Conservation (phyloP, 2,329 filamentous ascomycete species). For the Periconia sp. region DNA sequence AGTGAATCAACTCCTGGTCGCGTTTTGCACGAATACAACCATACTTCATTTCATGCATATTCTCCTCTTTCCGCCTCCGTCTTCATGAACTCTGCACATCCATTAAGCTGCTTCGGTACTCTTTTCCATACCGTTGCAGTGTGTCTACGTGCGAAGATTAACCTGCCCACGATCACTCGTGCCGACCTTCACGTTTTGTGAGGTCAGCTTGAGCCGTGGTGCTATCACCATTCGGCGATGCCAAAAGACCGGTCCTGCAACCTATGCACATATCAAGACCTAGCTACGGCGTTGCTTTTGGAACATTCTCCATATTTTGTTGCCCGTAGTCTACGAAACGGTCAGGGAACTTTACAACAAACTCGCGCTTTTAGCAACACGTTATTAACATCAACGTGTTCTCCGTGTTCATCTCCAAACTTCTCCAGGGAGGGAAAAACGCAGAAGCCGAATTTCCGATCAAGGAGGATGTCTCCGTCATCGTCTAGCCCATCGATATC, state of each 20-base stretch:
- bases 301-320: conserved; percentile 19
- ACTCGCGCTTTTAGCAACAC: conserved; percentile 35
- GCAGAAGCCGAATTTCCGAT: conserved; percentile 29
- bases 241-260: conserved; percentile 23
- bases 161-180: conserved; percentile 28
- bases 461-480: conserved; percentile 12
- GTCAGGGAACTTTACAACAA: conserved; percentile 23
- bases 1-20: conserved; percentile 29
- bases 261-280: conserved; percentile 20
- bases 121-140: conserved; percentile 74
- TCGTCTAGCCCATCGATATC: conserved; percentile 30
- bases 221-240: conserved; percentile 29
- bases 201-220: conserved; percentile 29
- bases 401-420: conserved; percentile 28
- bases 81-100: conserved; percentile 66
- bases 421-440: conserved; percentile 38
- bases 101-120: conserved; percentile 87
- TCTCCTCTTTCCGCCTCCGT: background rate
- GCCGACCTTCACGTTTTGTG: conserved; percentile 39
- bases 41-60: background rate
- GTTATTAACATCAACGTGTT: conserved; percentile 26
- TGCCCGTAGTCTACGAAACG: background rate
- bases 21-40: conserved; percentile 1
- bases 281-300: conserved; percentile 23
- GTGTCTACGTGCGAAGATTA: conserved; percentile 93